These are phyloP conservation scores for Starmerella cellae DNA, from an alignment of 805 yeast genomes.

Conservation along the genomic window DNA sequence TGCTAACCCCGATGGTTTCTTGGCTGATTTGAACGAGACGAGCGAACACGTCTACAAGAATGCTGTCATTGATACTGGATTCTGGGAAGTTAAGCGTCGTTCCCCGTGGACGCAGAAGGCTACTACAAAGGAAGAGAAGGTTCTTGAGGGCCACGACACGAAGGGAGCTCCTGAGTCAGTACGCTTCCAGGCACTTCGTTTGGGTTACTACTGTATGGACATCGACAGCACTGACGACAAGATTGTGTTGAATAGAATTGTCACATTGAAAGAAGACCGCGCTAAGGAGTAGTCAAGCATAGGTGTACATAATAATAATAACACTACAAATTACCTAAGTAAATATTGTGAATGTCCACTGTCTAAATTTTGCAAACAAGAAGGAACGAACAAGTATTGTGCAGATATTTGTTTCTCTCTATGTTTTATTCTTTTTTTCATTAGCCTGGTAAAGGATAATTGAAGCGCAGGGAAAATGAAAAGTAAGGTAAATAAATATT, in stretches of 20 bases:
- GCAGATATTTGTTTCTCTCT: no score
- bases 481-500: no score
- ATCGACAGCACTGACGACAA: conserved; percentile 51
- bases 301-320: not conserved
- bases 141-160: conserved; percentile 52
- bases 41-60: conserved; percentile 54
- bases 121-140: conserved; percentile 39
- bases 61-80: conserved; percentile 69
- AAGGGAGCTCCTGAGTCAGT: conserved; percentile 60
- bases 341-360: not conserved
- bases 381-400: no score
- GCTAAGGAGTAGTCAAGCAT: conserved; percentile 19
- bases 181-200: conserved; percentile 94
- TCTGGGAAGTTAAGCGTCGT: conserved; percentile 48
- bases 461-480: no score
- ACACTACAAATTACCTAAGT: not conserved
- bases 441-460: no score
- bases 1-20: conserved; percentile 74
- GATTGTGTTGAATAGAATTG: conserved; percentile 77
- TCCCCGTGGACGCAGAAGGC: conserved; percentile 59
- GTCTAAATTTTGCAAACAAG: not conserved
- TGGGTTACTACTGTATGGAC: conserved; percentile 89
- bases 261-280: conserved; percentile 73
- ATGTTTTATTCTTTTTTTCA: no score
- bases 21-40: conserved; percentile 68